Conservation (phyloP, 352 stramenopile genomes). For the Hyaloperonospora arabidopsidis region DNA sequence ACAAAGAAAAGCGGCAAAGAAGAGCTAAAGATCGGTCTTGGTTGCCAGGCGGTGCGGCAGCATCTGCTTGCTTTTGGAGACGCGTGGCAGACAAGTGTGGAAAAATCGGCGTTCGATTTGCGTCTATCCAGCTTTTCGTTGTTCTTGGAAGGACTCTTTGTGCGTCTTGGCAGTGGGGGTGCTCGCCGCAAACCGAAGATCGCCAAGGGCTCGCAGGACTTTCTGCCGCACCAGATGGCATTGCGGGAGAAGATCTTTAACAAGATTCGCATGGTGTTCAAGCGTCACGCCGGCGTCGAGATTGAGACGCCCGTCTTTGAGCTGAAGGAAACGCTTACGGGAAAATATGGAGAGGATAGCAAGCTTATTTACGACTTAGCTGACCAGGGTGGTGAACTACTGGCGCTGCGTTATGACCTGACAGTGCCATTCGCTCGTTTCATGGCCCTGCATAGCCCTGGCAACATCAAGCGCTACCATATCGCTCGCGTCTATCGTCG, state of each 20-base stretch:
- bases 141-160: slow-evolving; percentile 62
- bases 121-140: slow-evolving; percentile 31
- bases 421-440: slow-evolving; percentile 98
- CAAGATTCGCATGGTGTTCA: slow-evolving; percentile 96
- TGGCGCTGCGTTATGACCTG: slow-evolving; percentile 94
- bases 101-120: slow-evolving; percentile 53
- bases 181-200: slow-evolving; percentile 82
- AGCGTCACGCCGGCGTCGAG: slow-evolving; percentile 95
- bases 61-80: slow-evolving; percentile 28
- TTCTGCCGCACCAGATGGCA: slow-evolving; percentile 93
- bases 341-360: slow-evolving; percentile 98
- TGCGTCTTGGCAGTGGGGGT: slow-evolving; percentile 57
- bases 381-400: slow-evolving; percentile 94
- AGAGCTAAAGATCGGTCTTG: slow-evolving; percentile 56
- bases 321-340: slow-evolving; percentile 97
- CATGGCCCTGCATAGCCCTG: slow-evolving; percentile 93
- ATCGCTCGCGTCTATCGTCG: slow-evolving; percentile 96
- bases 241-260: slow-evolving; percentile 95
- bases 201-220: slow-evolving; percentile 92
- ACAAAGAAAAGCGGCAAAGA: slow-evolving; percentile 63
- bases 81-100: slow-evolving; percentile 23
- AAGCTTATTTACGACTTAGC: slow-evolving; percentile 99
- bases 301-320: slow-evolving; percentile 99
- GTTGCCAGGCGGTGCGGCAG: slow-evolving; percentile 56
- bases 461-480: slow-evolving; percentile 98